A percentile compares a stretch with the other conserved stretches of the same genome.
Evolutionary conservation across 225 moss, liverwort and hornwort species (phyloP).

Genomic region (Thuidium tamariscinum): DNA sequence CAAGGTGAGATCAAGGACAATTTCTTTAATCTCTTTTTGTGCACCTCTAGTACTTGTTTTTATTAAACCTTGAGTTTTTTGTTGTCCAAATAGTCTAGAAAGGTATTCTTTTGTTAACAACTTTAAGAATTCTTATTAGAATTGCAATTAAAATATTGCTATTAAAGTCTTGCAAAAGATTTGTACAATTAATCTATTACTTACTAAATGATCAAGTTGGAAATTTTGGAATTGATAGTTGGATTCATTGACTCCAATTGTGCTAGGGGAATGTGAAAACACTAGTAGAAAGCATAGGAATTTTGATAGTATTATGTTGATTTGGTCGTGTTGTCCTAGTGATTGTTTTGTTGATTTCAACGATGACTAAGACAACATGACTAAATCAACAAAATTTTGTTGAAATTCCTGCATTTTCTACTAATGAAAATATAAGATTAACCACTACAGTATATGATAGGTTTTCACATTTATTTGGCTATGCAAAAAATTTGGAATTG

Average conservation of each 20-base stretch:
- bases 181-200: too few relatives aligned
- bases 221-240: neutral
- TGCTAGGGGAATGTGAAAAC: accelerated
- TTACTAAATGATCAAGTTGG: neutral
- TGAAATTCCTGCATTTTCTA: too few relatives aligned
- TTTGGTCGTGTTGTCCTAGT: too few relatives aligned
- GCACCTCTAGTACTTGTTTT: neutral
- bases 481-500: accelerated
- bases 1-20: neutral
- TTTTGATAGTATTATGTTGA: too few relatives aligned
- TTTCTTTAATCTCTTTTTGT: neutral
- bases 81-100: neutral
- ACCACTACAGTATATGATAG: neutral
- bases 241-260: neutral
- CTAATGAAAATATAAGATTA: neutral
- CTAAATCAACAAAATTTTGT: too few relatives aligned
- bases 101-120: too few relatives aligned
- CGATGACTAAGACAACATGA: too few relatives aligned
- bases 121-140: too few relatives aligned
- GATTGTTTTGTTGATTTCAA: too few relatives aligned
- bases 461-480: neutral
- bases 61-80: neutral
- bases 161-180: neutral
- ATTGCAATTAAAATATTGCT: neutral
- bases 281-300: too few relatives aligned